Evolutionary conservation across 2,329 filamentous ascomycete genomes (phyloP).

Genomic region (Fusarium ramigenum): DNA sequence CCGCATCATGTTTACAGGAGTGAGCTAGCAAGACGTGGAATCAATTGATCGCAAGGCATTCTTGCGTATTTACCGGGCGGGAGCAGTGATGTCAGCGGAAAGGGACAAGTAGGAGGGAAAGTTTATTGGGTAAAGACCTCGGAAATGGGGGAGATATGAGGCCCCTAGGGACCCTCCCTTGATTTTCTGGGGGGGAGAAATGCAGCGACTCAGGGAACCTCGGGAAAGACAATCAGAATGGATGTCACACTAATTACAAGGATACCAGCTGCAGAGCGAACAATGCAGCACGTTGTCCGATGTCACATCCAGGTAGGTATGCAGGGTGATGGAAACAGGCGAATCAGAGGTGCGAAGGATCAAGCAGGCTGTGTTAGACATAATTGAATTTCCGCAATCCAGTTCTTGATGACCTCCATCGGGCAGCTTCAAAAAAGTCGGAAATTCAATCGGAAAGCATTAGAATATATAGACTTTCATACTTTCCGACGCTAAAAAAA

Average conservation of each 20-base stretch:
- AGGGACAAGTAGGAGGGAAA: not conserved
- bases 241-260: not conserved
- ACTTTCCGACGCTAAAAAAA: not conserved
- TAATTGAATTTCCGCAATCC: not conserved
- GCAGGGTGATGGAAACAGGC: not conserved
- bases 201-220: not conserved
- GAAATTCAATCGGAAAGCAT: not conserved
- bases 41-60: not conserved
- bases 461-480: rapidly evolving
- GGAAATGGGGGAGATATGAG: rapidly evolving
- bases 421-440: too few relatives aligned
- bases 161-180: too few relatives aligned
- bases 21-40: not conserved
- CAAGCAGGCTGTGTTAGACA: not conserved
- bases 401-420: not conserved
- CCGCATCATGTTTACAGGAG: not conserved
- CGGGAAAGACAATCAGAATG: not conserved
- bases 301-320: not conserved
- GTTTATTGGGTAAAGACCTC: rapidly evolving
- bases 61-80: not conserved
- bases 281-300: rapidly evolving
- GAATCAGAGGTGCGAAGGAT: not conserved
- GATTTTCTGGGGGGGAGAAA: not conserved
- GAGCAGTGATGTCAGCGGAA: too few relatives aligned
- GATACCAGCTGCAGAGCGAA: not conserved